A percentile compares a stretch with the other conserved stretches of the same genome.
Conservation (phyloP, 129 eudicot genomes). For the Flaveria ramosissima region DNA sequence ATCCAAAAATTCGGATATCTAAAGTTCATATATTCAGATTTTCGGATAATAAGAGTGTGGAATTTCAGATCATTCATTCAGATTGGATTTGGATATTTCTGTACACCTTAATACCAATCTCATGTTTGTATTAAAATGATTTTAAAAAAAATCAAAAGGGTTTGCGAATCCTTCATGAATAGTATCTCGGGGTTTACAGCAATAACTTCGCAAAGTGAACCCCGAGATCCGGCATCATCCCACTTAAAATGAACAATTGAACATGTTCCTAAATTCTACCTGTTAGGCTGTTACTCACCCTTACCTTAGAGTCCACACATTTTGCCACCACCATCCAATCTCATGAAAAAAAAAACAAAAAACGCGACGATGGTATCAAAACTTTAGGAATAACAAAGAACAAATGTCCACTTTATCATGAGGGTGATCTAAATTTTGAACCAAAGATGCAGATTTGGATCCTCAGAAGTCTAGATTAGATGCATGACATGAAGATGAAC, state of each 20-base stretch:
- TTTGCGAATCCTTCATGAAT: too few relatives aligned
- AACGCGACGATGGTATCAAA: background rate
- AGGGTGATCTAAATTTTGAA: conserved; percentile 17
- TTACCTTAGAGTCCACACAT: background rate
- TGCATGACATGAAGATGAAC: conserved; percentile 12
- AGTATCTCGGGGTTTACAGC: too few relatives aligned
- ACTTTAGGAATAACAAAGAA: background rate
- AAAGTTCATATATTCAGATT: too few relatives aligned
- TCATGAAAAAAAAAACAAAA: background rate
- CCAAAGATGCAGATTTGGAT: conserved; percentile 19
- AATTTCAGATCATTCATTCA: too few relatives aligned
- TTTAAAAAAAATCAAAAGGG: too few relatives aligned
- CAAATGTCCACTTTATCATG: conserved; percentile 9
- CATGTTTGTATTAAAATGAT: too few relatives aligned
- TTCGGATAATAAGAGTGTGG: too few relatives aligned
- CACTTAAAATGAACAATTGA: background rate
- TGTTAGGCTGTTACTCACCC: too few relatives aligned
- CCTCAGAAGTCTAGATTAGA: conserved; percentile 4
- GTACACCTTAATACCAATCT: too few relatives aligned
- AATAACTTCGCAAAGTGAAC: too few relatives aligned
- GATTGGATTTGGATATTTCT: too few relatives aligned
- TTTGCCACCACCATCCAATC: background rate
- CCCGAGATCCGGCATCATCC: background rate
- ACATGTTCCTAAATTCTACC: background rate
- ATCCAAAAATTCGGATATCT: too few relatives aligned